These are phyloP conservation scores for Chimonanthus salicifolius DNA, from an alignment of 164 flowering plant species.

Conservation along the genomic window DNA sequence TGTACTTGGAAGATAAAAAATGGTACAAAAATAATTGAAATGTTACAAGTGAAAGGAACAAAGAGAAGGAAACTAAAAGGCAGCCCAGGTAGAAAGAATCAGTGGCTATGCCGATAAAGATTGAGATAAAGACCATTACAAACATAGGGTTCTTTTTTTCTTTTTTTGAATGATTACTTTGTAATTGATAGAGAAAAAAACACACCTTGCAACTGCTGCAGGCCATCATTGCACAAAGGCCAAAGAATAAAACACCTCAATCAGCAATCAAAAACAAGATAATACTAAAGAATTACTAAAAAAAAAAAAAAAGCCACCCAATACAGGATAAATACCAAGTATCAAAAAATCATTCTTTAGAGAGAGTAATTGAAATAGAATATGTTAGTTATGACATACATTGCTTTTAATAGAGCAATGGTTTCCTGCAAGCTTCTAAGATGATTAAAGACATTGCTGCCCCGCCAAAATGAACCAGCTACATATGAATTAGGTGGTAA, in stretches of 20 bases:
- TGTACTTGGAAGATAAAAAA: no score
- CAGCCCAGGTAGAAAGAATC: no score
- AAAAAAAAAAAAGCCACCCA: neutral
- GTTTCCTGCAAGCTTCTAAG: constrained; percentile 46
- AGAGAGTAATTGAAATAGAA: neutral
- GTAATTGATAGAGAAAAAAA: no score
- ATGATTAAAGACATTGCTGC: constrained; percentile 31
- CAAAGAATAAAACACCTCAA: neutral
- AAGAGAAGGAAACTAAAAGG: no score
- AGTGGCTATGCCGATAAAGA: no score
- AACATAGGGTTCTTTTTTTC: no score
- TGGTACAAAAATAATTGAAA: no score
- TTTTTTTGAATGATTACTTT: no score
- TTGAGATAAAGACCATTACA: no score
- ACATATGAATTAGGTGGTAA: constrained; percentile 39
- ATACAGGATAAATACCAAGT: neutral
- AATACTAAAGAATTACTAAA: no score
- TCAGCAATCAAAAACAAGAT: neutral
- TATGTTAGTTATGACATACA: constrained; percentile 32
- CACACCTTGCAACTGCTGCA: neutral
- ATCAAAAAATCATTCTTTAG: neutral
- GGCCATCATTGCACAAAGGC: neutral
- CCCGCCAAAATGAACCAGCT: constrained; percentile 50
- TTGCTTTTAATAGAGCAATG: constrained; percentile 44
- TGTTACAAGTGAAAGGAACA: no score